These are phyloP conservation scores for Russula virescens DNA, from an alignment of 768 basidiomycete species.

Conservation along the genomic window DNA sequence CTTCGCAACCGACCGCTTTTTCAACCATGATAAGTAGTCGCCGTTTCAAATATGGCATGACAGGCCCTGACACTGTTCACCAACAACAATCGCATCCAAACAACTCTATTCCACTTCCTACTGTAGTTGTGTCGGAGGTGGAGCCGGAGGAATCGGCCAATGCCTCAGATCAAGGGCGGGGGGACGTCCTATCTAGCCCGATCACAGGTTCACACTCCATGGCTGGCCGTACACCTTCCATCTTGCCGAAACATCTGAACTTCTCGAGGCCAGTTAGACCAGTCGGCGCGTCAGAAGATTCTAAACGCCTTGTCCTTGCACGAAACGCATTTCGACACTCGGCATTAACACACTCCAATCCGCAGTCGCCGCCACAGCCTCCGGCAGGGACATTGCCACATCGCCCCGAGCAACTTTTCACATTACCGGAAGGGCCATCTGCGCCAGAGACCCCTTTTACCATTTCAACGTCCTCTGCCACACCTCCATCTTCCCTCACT, in stretches of 20 bases:
- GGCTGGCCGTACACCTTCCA: conserved; percentile 39
- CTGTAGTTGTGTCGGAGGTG: conserved; percentile 47
- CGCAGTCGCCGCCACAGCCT: conserved; percentile 8
- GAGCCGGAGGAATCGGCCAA: conserved; percentile 26
- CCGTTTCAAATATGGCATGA: background rate
- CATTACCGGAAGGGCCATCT: conserved; percentile 13
- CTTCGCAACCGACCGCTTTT: background rate
- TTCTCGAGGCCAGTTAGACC: conserved; percentile 61
- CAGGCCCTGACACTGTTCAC: conserved; percentile 25
- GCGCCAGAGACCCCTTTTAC: background rate
- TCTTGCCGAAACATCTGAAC: conserved; percentile 44
- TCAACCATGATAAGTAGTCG: background rate
- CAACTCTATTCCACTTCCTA: conserved; percentile 36
- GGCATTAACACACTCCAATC: conserved; percentile 3
- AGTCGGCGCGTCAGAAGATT: conserved; percentile 35
- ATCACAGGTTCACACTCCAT: conserved; percentile 18
- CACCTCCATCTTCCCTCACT: conserved; percentile 2
- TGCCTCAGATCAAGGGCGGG: background rate
- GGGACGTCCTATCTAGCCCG: conserved; percentile 25
- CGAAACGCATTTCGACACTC: conserved; percentile 44
- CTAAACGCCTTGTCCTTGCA: conserved; percentile 46
- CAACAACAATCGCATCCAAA: conserved; percentile 3
- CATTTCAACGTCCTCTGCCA: background rate
- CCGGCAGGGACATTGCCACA: conserved; percentile 7
- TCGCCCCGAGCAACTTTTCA: background rate